A percentile compares a stretch with the other conserved stretches of the same genome.
phyloP scores from a whole-genome alignment of 1,284 basidiomycete species.

The Malassezia caprae region DNA sequence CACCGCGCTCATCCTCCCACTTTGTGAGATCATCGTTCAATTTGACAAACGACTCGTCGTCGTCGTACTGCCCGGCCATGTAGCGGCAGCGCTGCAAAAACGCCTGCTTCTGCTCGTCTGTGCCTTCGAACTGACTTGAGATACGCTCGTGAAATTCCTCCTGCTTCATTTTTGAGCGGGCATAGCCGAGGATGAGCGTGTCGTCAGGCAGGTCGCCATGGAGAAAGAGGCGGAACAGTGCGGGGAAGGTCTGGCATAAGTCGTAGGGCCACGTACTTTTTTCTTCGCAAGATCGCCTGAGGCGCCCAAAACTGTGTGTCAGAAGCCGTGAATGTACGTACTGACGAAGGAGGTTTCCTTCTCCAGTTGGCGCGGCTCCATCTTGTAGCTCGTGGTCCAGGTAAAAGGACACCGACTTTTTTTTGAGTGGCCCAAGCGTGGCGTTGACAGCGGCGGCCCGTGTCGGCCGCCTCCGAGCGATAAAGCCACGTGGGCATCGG shows the following conservation, averaged over 20 bases:
- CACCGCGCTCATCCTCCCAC: conserved; percentile 26
- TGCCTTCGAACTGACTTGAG: conserved; percentile 28
- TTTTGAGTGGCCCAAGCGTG: conserved; percentile 4
- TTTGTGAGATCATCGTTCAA: conserved; percentile 36
- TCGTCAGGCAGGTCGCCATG: conserved; percentile 35
- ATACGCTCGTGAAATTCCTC: conserved; percentile 43
- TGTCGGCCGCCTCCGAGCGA: not conserved
- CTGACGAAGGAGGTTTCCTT: conserved; percentile 42
- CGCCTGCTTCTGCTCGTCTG: conserved; percentile 27
- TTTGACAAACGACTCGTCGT: conserved; percentile 37
- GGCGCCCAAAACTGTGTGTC: conserved; percentile 70
- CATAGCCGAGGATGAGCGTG: conserved; percentile 48
- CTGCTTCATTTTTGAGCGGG: conserved; percentile 47
- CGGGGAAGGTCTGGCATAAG: conserved; percentile 36
- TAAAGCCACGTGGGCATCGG: not conserved
- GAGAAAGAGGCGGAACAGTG: conserved; percentile 41
- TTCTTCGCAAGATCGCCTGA: conserved; percentile 98
- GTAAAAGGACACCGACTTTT: not conserved
- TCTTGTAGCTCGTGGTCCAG: not conserved
- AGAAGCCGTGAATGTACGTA: conserved; percentile 16
- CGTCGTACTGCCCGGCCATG: conserved; percentile 43
- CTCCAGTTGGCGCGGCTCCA: conserved; percentile 15
- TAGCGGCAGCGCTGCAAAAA: conserved; percentile 43
- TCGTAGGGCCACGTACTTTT: conserved; percentile 57
- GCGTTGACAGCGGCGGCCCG: not conserved